Conservation (phyloP, 2,329 filamentous ascomycete species). For the Penicillium sp. region DNA sequence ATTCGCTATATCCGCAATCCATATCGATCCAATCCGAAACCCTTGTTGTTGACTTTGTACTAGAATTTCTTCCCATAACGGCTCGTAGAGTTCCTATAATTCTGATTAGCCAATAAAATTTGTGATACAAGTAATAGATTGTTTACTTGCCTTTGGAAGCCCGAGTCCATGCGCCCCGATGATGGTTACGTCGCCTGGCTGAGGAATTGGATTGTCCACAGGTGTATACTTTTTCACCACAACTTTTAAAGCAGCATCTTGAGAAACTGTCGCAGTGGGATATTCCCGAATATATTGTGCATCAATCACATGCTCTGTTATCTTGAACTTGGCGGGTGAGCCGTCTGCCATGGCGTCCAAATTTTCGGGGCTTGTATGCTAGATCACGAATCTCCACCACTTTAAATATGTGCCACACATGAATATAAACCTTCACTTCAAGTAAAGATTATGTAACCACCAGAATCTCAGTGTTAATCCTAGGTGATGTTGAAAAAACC, state of each 20-base stretch:
- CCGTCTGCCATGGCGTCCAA: too few species aligned
- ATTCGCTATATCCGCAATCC: constrained; percentile 2
- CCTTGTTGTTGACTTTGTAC: neutral
- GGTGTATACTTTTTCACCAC: constrained; percentile 7
- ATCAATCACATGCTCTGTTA: constrained; percentile 9
- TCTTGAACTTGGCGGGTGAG: neutral
- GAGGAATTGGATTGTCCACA: constrained; percentile 4
- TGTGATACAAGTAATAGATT: neutral
- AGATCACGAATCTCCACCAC: neutral
- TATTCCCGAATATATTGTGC: constrained; percentile 11
- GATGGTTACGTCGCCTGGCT: constrained; percentile 7
- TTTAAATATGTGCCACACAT: neutral
- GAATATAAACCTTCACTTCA: too few species aligned
- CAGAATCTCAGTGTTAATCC: neutral
- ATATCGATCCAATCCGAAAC: neutral
- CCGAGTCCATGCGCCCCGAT: constrained; percentile 9
- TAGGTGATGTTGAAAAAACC: neutral
- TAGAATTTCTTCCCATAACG: constrained; percentile 3
- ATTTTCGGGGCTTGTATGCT: neutral
- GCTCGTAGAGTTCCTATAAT: constrained; percentile 5
- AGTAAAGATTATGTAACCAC: neutral
- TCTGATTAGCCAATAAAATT: too few species aligned
- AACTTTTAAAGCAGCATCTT: neutral
- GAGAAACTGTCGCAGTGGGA: neutral
- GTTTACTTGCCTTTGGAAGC: constrained; percentile 5